These are phyloP conservation scores for Boechera retrofracta DNA, from an alignment of 345 rosid genomes.

Conservation along the genomic window DNA sequence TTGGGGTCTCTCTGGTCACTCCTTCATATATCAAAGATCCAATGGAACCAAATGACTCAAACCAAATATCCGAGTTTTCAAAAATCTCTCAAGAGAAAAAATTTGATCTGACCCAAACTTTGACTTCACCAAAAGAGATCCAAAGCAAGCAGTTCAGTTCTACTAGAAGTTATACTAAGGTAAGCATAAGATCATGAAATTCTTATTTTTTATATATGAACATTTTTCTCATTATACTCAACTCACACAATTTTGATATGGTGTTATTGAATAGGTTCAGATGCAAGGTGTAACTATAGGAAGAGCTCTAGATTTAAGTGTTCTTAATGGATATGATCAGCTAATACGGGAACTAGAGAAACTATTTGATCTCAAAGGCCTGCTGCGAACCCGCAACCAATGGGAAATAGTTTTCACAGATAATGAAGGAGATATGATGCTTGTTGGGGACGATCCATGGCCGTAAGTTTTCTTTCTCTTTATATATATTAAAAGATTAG, in stretches of 20 bases:
- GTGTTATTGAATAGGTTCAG: conserved; percentile 56
- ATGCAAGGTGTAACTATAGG: conserved; percentile 66
- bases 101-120: neutral
- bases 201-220: conserved; percentile 14
- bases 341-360: conserved; percentile 59
- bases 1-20: conserved; percentile 54
- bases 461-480: conserved; percentile 49
- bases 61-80: conserved; percentile 30
- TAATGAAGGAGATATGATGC: conserved; percentile 73
- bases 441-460: conserved; percentile 85
- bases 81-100: conserved; percentile 39
- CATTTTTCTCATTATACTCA: neutral
- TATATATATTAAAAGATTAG: neutral
- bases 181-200: conserved; percentile 9
- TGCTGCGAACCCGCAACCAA: conserved; percentile 48
- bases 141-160: conserved; percentile 45
- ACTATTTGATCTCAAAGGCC: conserved; percentile 62
- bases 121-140: conserved; percentile 42
- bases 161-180: conserved; percentile 63
- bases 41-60: neutral
- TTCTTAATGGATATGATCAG: conserved; percentile 57
- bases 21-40: conserved; percentile 2
- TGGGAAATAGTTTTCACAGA: conserved; percentile 71
- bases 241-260: neutral
- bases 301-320: conserved; percentile 64